Evolutionary conservation across 2,329 filamentous ascomycete genomes (phyloP).

Genomic region (Venturia effusa): DNA sequence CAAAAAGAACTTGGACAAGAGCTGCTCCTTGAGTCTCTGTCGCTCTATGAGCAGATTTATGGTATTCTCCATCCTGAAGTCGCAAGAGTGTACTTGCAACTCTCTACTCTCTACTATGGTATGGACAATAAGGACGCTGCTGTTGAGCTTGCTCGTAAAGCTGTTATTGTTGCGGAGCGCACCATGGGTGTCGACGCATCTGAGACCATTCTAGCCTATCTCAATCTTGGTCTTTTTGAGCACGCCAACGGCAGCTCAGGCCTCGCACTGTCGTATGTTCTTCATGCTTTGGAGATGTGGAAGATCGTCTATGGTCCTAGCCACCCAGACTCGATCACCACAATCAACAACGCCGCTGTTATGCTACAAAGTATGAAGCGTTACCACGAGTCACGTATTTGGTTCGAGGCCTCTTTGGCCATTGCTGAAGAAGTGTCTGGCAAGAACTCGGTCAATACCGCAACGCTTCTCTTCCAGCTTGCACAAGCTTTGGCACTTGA

Average conservation of each 20-base stretch:
- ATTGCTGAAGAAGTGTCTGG: conserved; percentile 88
- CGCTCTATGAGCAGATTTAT: conserved; percentile 96
- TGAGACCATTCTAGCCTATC: conserved; percentile 88
- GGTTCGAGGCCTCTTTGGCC: conserved; percentile 88
- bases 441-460: conserved; percentile 80
- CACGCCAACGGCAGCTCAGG: conserved; percentile 86
- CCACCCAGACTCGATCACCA: conserved; percentile 96
- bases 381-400: conserved; percentile 86
- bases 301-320: conserved; percentile 90
- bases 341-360: conserved; percentile 95
- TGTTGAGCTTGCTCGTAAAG: conserved; percentile 90
- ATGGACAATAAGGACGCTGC: conserved; percentile 96
- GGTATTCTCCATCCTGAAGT: conserved; percentile 95
- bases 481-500: conserved; percentile 94
- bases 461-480: conserved; percentile 92
- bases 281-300: conserved; percentile 90
- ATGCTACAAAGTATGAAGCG: conserved; percentile 96
- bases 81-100: conserved; percentile 83
- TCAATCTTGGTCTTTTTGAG: conserved; percentile 89
- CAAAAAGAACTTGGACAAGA: conserved; percentile 96
- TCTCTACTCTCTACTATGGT: conserved; percentile 94
- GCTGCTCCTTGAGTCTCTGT: conserved; percentile 87
- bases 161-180: conserved; percentile 88
- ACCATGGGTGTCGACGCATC: conserved; percentile 88
- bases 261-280: conserved; percentile 53